These are phyloP conservation scores for Limonium bicolor DNA, from an alignment of 148 eudicot species.

Conservation along the genomic window DNA sequence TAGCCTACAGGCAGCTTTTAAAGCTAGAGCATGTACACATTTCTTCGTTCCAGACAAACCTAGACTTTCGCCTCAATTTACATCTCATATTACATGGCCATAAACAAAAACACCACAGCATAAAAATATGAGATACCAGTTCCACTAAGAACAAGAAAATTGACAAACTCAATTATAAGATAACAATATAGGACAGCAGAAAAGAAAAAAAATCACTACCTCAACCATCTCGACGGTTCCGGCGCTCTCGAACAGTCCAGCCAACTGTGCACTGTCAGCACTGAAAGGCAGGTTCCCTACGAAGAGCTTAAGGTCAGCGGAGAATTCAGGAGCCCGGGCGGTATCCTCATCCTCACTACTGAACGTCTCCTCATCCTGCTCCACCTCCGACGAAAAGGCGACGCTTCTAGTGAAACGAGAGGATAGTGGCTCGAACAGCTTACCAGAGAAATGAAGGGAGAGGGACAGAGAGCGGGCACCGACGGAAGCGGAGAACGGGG, in stretches of 20 bases:
- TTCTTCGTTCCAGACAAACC: neutral
- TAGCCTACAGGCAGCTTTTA: neutral
- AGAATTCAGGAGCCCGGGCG: slow-evolving; percentile 19
- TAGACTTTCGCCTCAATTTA: too few relatives aligned
- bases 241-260: slow-evolving; percentile 53
- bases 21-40: neutral
- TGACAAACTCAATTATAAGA: neutral
- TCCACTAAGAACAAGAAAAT: neutral
- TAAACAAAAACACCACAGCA: neutral
- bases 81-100: neutral
- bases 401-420: slow-evolving; percentile 27
- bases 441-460: slow-evolving; percentile 9
- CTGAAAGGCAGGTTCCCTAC: slow-evolving; percentile 79
- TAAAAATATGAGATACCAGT: neutral
- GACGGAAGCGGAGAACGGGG: slow-evolving; percentile 4
- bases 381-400: slow-evolving; percentile 40
- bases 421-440: slow-evolving; percentile 7
- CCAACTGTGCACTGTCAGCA: slow-evolving; percentile 71
- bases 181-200: neutral
- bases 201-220: slow-evolving; percentile 20
- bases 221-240: slow-evolving; percentile 91
- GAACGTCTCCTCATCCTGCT: slow-evolving; percentile 16
- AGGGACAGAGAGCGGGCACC: slow-evolving; percentile 5
- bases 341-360: slow-evolving; percentile 12
- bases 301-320: slow-evolving; percentile 58